Evolutionary conservation across 441 rosid species (phyloP).

Genomic region (Rhodomyrtus psidioides): DNA sequence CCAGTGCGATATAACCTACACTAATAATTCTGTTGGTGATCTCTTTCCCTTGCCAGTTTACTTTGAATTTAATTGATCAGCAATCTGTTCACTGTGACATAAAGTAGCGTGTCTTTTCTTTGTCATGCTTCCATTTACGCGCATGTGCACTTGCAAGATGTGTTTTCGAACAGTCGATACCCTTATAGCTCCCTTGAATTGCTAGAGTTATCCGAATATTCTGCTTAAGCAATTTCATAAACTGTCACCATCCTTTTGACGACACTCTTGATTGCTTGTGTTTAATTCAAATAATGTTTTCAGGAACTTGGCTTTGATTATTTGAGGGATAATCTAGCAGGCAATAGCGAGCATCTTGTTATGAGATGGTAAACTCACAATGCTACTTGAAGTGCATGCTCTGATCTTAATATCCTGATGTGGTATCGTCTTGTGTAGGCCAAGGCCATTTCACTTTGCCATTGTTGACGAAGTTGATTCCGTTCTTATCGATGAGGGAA

Average conservation of each 20-base stretch:
- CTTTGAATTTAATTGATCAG: neutral
- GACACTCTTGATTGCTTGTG: neutral
- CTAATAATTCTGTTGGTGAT: constrained; percentile 76
- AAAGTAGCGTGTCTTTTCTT: neutral
- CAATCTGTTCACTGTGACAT: neutral
- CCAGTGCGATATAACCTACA: constrained; percentile 85
- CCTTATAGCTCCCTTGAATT: neutral
- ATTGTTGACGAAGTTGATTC: constrained; percentile 99
- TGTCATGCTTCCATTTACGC: neutral
- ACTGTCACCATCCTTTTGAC: neutral
- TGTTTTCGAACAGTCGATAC: neutral
- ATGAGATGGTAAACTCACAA: constrained; percentile 75
- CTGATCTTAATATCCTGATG: neutral
- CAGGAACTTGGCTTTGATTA: constrained; percentile 99
- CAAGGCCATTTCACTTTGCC: constrained; percentile 93
- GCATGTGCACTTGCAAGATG: neutral
- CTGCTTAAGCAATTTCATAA: neutral
- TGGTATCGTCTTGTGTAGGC: constrained; percentile 38
- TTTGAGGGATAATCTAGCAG: constrained; percentile 90
- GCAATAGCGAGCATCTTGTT: constrained; percentile 74
- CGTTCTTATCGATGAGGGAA: constrained; percentile 96
- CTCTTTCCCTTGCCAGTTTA: neutral
- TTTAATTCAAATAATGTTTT: constrained; percentile 1
- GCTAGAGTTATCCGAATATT: neutral
- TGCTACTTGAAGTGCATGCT: constrained; percentile 7